Base-by-base conservation (phyloP, 2,329 filamentous ascomycete genomes). In the Beauveria australis region DNA sequence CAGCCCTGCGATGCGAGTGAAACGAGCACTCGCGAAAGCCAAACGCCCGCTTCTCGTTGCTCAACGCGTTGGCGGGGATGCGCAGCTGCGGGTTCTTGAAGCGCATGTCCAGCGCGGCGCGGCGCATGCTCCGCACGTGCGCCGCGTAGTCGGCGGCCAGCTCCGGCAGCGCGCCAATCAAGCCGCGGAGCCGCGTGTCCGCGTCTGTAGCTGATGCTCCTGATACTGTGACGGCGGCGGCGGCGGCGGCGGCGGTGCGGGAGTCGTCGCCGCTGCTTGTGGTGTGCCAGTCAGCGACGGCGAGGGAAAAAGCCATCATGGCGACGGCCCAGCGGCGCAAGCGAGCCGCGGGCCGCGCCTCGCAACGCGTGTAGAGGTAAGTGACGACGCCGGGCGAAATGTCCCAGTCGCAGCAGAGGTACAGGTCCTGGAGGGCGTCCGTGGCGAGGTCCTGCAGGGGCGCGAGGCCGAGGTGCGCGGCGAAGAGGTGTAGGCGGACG, bases 11-110 rank as follows among this genome's bases (percentile, higher is more conserved):
- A 66, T 85, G 82, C 43, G 79, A 82, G 68, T 85, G 82, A 66
- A 85, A 85, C 14, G 81, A 82, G 69, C 82, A 85, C 69, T 82
- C 80, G 26, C 82, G 76, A 69, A 84, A 85, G n/a, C 82, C 82
- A 66, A 84, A 84, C 56, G 79, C 75, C 41, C 82, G 79, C 72
- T 84, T 79, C 51, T 82, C 81, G 70, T 78, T 82, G 63, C 78
- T 75, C 24, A 85, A 73, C 60, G 75, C 74, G 73, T 85, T 85
- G 64, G 78, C 79, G 16, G 80, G 79, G 57, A 85, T 78, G 63
- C 82, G 76, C 24, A 85, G 78, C 71, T 84, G 82, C 16, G 82
- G 82, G 72, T 85, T 85, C 76, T 85, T 85, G 72, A 82, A 75
- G 65, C 78, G 75, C 43, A 80, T 71, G 64, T 84, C 77, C 57